phyloP scores from a whole-genome alignment of 1,284 basidiomycete genomes.

The Thelephora terrestris region DNA sequence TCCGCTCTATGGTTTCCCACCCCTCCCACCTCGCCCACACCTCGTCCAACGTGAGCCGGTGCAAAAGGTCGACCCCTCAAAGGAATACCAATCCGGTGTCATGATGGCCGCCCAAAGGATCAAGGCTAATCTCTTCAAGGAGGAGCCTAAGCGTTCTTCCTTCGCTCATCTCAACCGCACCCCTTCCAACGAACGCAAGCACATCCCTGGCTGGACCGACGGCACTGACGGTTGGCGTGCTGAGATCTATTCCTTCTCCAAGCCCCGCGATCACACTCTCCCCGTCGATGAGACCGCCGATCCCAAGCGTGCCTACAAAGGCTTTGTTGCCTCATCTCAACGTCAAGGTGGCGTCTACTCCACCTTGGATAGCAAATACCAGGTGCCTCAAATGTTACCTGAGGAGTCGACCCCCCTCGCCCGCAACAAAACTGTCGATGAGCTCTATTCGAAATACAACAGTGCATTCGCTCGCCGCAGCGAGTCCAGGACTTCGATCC shows the following conservation, averaged over 20 bases:
- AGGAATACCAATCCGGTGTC: conserved; percentile 44
- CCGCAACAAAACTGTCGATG: conserved; percentile 24
- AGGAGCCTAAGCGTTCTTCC: conserved; percentile 21
- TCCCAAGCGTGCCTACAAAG: conserved; percentile 26
- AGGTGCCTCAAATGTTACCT: conserved; percentile 16
- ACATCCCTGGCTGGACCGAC: conserved; percentile 61
- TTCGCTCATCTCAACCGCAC: conserved; percentile 7
- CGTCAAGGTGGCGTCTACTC: conserved; percentile 38
- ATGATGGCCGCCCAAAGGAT: conserved; percentile 60
- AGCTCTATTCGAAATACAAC: conserved; percentile 44
- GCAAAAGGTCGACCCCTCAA: conserved; percentile 18
- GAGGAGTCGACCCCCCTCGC: conserved; percentile 10
- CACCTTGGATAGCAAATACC: conserved; percentile 26
- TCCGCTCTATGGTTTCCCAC: conserved; percentile 43
- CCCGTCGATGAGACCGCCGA: conserved; percentile 17
- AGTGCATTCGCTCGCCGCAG: conserved; percentile 40
- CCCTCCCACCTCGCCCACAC: conserved; percentile 41
- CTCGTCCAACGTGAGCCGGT: conserved; percentile 20
- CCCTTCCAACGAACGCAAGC: conserved; percentile 22
- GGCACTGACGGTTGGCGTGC: conserved; percentile 55
- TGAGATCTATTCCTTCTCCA: conserved; percentile 38
- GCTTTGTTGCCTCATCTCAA: conserved; percentile 39
- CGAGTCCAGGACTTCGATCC: conserved; percentile 37
- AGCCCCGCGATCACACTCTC: conserved; percentile 21
- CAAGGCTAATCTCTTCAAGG: conserved; percentile 34